These are phyloP conservation scores for Phytophthora melonis DNA, from an alignment of 352 stramenopile species.

Conservation along the genomic window DNA sequence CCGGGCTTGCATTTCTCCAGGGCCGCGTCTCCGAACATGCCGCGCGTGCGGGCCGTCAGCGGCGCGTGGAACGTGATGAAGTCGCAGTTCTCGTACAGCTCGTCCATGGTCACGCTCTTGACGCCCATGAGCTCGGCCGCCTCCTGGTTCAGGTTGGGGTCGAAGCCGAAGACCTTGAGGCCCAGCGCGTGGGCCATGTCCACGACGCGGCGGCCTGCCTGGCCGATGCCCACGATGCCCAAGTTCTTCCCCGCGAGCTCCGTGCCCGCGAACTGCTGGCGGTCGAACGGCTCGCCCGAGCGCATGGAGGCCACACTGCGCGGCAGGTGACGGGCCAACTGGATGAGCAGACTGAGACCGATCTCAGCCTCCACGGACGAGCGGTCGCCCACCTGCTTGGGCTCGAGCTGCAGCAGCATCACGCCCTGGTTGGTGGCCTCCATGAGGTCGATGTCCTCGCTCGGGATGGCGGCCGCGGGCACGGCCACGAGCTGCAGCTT, in stretches of 20 bases:
- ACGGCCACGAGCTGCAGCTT: slow-evolving; percentile 69
- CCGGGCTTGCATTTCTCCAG: slow-evolving; percentile 91
- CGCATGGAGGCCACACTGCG: slow-evolving; percentile 56
- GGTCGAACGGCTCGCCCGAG: slow-evolving; percentile 35
- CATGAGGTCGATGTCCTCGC: slow-evolving; percentile 72
- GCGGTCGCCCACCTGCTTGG: slow-evolving; percentile 76
- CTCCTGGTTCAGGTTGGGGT: slow-evolving; percentile 81
- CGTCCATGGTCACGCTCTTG: slow-evolving; percentile 64
- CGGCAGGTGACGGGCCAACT: slow-evolving; percentile 69
- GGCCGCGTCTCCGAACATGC: slow-evolving; percentile 88
- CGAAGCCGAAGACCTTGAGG: slow-evolving; percentile 73
- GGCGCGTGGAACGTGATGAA: slow-evolving; percentile 96
- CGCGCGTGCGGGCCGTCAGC: slow-evolving; percentile 91
- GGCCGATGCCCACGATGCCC: slow-evolving; percentile 77
- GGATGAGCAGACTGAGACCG: slow-evolving; percentile 68
- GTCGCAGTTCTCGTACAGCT: slow-evolving; percentile 84
- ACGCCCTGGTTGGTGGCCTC: slow-evolving; percentile 80
- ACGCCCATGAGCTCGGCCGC: slow-evolving; percentile 69
- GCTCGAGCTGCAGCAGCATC: slow-evolving; percentile 80
- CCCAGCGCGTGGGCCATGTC: slow-evolving; percentile 82
- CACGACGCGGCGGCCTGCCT: slow-evolving; percentile 75
- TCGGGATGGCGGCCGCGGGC: slow-evolving; percentile 65
- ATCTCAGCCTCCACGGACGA: slow-evolving; percentile 83
- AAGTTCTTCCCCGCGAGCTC: slow-evolving; percentile 73
- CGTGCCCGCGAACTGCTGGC: slow-evolving; percentile 64